A percentile compares a stretch with the other conserved stretches of the same genome.
These are phyloP conservation scores for Amanita jacksonii DNA, from an alignment of 768 basidiomycete species.

Conservation along the genomic window DNA sequence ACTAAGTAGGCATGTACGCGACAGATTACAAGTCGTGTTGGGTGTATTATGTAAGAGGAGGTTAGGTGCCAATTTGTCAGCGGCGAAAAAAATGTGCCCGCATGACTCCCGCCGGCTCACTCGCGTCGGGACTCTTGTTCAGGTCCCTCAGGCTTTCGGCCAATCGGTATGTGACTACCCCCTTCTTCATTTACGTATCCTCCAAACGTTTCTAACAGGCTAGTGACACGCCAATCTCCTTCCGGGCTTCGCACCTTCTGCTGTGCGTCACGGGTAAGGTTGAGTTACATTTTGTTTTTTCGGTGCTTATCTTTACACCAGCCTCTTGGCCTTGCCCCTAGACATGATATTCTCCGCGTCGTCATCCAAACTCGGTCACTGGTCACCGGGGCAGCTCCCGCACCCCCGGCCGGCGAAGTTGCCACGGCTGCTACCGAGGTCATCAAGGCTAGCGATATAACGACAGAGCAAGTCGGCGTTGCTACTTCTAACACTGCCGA, in stretches of 20 bases:
- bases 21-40: no score
- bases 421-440: background rate
- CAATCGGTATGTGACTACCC: background rate
- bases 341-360: background rate
- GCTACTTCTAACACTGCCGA: background rate
- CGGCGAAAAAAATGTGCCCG: no score
- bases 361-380: background rate
- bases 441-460: background rate
- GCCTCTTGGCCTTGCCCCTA: background rate
- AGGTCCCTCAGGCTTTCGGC: constrained; percentile 5
- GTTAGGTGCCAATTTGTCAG: no score
- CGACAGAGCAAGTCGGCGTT: background rate
- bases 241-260: background rate
- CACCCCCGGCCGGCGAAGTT: background rate
- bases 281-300: background rate
- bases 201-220: background rate
- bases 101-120: constrained; percentile 5
- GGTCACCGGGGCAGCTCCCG: constrained; percentile 2
- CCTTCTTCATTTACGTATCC: background rate
- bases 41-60: background rate
- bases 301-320: background rate
- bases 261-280: constrained; percentile 1
- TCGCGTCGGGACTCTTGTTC: constrained; percentile 1
- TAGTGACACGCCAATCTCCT: background rate
- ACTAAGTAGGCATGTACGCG: no score